Evolutionary conservation across 208 protist genomes (phyloP).

Genomic region (Herpetomonas tarakana): DNA sequence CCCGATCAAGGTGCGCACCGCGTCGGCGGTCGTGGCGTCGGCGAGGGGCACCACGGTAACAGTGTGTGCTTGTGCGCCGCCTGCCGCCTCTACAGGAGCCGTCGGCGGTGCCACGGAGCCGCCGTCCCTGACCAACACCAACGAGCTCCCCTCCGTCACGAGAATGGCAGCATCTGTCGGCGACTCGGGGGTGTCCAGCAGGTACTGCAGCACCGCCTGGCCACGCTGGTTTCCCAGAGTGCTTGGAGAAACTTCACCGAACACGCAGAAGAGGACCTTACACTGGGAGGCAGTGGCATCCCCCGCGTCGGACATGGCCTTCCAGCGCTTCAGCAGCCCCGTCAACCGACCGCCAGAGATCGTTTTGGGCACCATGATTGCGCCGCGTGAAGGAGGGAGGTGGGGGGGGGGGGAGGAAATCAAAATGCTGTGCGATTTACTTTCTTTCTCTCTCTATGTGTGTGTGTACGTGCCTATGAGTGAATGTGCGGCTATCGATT

Average conservation of each 20-base stretch:
- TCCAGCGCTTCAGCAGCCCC: conserved; percentile 42
- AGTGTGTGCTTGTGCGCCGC: conserved; percentile 3
- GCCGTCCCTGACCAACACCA: conserved; percentile 40
- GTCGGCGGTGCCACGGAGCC: conserved; percentile 18
- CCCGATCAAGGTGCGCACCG: conserved; percentile 21
- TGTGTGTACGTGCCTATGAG: too few species aligned
- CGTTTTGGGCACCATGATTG: conserved; percentile 24
- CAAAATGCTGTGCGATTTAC: background rate
- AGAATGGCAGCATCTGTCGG: conserved; percentile 52
- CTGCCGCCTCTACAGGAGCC: conserved; percentile 8
- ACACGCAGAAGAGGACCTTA: conserved; percentile 48
- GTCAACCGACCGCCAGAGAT: conserved; percentile 43
- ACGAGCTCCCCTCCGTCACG: conserved; percentile 29
- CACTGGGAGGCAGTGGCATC: conserved; percentile 27
- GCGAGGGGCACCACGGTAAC: conserved; percentile 8
- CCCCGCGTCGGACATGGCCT: conserved; percentile 10
- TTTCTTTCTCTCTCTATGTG: too few species aligned
- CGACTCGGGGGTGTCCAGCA: conserved; percentile 44
- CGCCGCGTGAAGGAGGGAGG: background rate
- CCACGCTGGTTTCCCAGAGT: conserved; percentile 84
- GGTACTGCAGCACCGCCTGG: conserved; percentile 74
- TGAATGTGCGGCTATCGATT: too few species aligned
- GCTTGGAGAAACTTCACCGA: conserved; percentile 54
- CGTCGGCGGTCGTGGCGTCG: conserved; percentile 6
- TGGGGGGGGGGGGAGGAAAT: background rate